These are phyloP conservation scores for Tetraselmis striata DNA, from an alignment of 139 green algal genomes.

Conservation along the genomic window DNA sequence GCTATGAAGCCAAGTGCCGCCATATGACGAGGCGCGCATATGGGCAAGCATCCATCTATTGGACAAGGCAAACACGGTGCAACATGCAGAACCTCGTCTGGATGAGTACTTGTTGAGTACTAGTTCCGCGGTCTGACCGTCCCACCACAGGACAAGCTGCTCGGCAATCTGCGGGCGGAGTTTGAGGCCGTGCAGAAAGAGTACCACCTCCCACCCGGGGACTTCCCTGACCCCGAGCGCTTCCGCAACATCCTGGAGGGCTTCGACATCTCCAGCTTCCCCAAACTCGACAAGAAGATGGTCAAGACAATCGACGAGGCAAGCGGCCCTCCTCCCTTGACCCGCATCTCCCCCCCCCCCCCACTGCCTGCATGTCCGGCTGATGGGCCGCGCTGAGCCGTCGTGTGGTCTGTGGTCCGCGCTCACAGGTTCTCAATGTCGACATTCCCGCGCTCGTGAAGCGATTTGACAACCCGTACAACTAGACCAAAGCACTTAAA, in stretches of 20 bases:
- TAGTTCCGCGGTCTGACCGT: too few species aligned
- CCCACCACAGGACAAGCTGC: slow-evolving; percentile 56
- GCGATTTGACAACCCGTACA: slow-evolving; percentile 82
- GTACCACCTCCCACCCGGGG: slow-evolving; percentile 78
- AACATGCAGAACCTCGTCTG: too few species aligned
- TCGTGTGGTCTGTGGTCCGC: too few species aligned
- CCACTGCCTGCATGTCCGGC: neutral
- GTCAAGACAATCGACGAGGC: slow-evolving; percentile 65
- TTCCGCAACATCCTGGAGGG: slow-evolving; percentile 77
- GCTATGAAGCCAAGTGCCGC: too few species aligned
- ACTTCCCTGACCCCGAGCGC: slow-evolving; percentile 81
- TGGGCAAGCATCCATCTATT: too few species aligned
- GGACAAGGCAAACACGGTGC: too few species aligned
- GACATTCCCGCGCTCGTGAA: slow-evolving; percentile 88
- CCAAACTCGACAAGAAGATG: slow-evolving; percentile 57
- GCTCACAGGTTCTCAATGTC: slow-evolving; percentile 63
- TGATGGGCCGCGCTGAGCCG: too few species aligned
- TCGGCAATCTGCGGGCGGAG: slow-evolving; percentile 50
- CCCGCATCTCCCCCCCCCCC: slow-evolving; percentile 4
- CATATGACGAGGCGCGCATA: too few species aligned
- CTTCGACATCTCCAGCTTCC: slow-evolving; percentile 79
- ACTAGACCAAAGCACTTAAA: too few species aligned
- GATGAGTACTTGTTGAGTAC: too few species aligned
- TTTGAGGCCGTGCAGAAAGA: slow-evolving; percentile 82
- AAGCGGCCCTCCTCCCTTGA: too few species aligned